Base-by-base conservation (phyloP, 164 flowering plant species). In the Litsea cubeba region DNA sequence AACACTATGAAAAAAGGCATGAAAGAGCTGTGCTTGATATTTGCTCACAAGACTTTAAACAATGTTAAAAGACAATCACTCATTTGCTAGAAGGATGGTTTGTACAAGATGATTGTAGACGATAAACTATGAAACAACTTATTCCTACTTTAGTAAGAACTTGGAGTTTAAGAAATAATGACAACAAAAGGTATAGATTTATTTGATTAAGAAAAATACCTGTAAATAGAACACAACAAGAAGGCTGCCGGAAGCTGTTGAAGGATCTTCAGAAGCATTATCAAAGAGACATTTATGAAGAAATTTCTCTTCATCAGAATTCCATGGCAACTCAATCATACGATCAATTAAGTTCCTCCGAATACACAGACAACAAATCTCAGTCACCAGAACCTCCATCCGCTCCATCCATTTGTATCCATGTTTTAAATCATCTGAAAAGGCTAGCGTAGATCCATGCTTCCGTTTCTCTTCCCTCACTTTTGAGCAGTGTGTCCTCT, bases 291-390 rank as follows among this genome's bases (percentile, higher is more conserved):
- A 91, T 70, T 88, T 92, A 70, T 91, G 94, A 10, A 94, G 82
- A 84, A 84, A 87, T 72, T 84, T 94, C 82, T 92, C 99, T 83
- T 96, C 99, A 71, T 88, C 92, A 67, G 82, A 81, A 78, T 88
- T 87, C 98, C 99, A 96, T 14, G 99, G 99, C 75, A 94, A 83
- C 80, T 94, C 99, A 76, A 96, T 87, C 84, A 96, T 89, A 66
- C 90, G 87, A 81, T 91, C 97, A 0, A 88, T 86, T 71, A 91
- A 83, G 50, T 88, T 92, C 74, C 97, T 86, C 75, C 97, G 83
- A 50, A 94, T 85, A 76, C 97, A 96, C 70, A 96, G 91, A 81
- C 79, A 88, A 78, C 97, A 94, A 60, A 96, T 84, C 81, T 96
- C 98, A 69, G 90, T 85, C 20, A 96, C 97, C 85, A 96, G 77